These are phyloP conservation scores for Leishmania braziliensis DNA, from an alignment of 208 protist genomes.

Conservation along the genomic window DNA sequence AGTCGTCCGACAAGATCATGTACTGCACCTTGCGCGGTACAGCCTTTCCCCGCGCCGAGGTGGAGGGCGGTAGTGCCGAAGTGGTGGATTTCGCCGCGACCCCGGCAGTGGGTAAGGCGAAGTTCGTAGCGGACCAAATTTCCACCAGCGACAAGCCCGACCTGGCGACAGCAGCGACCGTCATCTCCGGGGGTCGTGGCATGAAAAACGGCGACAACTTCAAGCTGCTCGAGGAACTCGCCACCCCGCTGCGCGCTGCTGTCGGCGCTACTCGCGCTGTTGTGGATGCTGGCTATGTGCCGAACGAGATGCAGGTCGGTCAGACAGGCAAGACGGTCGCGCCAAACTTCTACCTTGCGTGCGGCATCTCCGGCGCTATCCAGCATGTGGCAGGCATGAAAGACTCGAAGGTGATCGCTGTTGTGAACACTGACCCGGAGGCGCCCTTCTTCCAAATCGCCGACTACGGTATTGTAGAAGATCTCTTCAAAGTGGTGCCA, in stretches of 20 bases:
- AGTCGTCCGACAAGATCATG: conserved; percentile 92
- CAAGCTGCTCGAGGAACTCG: conserved; percentile 95
- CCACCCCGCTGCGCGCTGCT: conserved; percentile 92
- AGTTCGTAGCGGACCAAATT: conserved; percentile 63
- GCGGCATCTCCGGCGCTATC: conserved; percentile 97
- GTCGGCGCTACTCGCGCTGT: conserved; percentile 98
- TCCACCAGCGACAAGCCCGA: conserved; percentile 92
- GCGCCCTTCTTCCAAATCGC: conserved; percentile 98
- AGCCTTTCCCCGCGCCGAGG: conserved; percentile 68
- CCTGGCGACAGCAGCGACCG: conserved; percentile 86
- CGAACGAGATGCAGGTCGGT: conserved; percentile 97
- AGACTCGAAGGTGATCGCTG: conserved; percentile 97
- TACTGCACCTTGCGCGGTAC: conserved; percentile 96
- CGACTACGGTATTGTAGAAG: conserved; percentile 97
- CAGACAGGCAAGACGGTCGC: conserved; percentile 99
- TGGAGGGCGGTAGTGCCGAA: conserved; percentile 49
- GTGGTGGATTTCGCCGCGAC: conserved; percentile 41
- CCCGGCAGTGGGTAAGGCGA: conserved; percentile 37
- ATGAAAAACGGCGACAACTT: conserved; percentile 98
- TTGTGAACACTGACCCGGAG: conserved; percentile 98
- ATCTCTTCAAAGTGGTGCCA: conserved; percentile 96
- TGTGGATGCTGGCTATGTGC: conserved; percentile 94
- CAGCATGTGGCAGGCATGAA: conserved; percentile 98
- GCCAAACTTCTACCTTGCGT: conserved; percentile 97
- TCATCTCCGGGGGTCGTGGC: conserved; percentile 96